phyloP scores from a whole-genome alignment of 73 alveolate genomes.

The Paramecium octaurelia region DNA sequence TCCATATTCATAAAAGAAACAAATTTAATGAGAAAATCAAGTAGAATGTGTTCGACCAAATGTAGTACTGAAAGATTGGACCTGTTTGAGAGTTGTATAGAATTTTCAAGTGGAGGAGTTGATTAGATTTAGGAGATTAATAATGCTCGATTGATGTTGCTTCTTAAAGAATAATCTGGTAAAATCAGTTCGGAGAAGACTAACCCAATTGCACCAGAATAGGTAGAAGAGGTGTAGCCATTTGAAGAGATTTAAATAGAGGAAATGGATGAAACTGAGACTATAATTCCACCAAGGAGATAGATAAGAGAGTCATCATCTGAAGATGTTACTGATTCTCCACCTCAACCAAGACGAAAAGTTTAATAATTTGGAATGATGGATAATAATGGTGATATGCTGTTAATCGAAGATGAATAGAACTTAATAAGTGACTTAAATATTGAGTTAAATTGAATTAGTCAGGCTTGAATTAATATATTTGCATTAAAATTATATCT shows the following conservation, averaged over 20 bases:
- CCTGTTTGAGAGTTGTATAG: neutral
- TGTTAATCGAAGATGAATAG: neutral
- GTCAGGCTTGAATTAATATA: neutral
- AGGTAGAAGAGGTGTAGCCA: neutral
- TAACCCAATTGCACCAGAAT: neutral
- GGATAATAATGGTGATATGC: neutral
- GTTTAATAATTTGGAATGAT: neutral
- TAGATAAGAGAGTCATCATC: neutral
- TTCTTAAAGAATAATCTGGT: neutral
- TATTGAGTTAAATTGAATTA: neutral
- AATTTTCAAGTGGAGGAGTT: neutral
- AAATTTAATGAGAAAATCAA: neutral
- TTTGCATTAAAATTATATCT: neutral
- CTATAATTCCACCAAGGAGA: neutral
- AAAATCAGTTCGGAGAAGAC: neutral
- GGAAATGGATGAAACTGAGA: neutral
- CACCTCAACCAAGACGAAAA: neutral
- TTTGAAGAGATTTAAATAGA: neutral
- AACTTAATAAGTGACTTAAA: neutral
- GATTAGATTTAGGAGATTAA: neutral
- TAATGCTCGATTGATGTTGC: neutral
- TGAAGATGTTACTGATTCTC: neutral
- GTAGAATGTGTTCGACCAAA: constrained; percentile 4
- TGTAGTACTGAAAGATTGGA: constrained; percentile 21
- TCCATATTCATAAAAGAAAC: neutral